Evolutionary conservation across 2,329 filamentous ascomycete species (phyloP).

Genomic region (Lachnellula arida): DNA sequence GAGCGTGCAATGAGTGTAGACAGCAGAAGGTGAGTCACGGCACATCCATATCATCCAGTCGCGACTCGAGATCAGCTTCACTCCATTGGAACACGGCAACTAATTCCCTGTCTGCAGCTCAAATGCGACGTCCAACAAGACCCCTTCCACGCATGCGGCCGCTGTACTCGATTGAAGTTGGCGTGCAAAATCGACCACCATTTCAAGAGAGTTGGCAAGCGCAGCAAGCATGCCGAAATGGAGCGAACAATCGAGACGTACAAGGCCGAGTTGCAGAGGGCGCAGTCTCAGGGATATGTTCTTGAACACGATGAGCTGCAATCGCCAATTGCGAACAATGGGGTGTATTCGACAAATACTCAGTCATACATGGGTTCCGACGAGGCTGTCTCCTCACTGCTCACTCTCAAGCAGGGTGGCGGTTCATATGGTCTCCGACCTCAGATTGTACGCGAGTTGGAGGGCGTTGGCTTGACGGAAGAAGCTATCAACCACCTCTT

Average conservation of each 20-base stretch:
- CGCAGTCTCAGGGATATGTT: constrained; percentile 54
- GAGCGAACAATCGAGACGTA: constrained; percentile 73
- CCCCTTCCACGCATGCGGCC: constrained; percentile 70
- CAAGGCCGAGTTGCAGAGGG: constrained; percentile 56
- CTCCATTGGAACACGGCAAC: constrained; percentile 1
- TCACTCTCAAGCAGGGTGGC: constrained; percentile 62
- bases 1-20: constrained; percentile 79
- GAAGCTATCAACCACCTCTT: constrained; percentile 62
- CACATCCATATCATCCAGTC: background rate
- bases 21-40: constrained; percentile 70
- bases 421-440: constrained; percentile 42
- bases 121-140: constrained; percentile 82
- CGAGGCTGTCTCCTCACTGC: constrained; percentile 61
- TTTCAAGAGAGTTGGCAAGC: constrained; percentile 80
- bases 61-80: constrained; percentile 6
- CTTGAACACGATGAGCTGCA: constrained; percentile 52
- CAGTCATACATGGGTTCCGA: constrained; percentile 63
- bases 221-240: constrained; percentile 81
- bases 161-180: constrained; percentile 74
- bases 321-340: constrained; percentile 52
- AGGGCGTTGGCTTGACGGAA: constrained; percentile 60
- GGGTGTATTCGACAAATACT: constrained; percentile 53
- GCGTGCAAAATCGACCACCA: constrained; percentile 84
- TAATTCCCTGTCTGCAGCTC: constrained; percentile 45
- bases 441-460: constrained; percentile 39